Evolutionary conservation across 306 rosid genomes (phyloP), one percentile per base, ranked within the genome.

Genomic region (Quercus gilva): DNA sequence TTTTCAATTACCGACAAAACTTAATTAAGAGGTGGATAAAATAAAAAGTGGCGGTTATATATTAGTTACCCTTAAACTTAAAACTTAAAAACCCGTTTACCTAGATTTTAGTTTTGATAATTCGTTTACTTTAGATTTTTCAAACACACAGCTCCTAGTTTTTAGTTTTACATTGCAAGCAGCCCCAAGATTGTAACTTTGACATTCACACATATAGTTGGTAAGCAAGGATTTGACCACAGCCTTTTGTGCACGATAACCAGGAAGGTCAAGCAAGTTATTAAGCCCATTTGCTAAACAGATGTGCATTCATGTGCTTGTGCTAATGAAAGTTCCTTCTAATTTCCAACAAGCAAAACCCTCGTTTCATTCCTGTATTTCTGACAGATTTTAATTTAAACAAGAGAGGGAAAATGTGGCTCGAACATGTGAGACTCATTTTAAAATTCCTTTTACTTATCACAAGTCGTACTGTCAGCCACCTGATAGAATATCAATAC

Each of bases 241-340:
- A 49, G 53, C 17, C 45, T 8, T 41, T 41, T 12, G 33, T 9
- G 67, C 67, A 20, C 19, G 0, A 59, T 10, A 26, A 3, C 15
- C 67, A 8, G 67, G 17, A 59, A 60, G 29, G 31, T 68, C 25
- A 67, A 68, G 72, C 51, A 68, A 35, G 51, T 37, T 33, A 9
- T 3, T 29, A 18, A 67, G 13, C 11, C 13, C 26, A 21, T 10
- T 25, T 13, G 19, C 67, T 60, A 60, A 60, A 60, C 67, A 4
- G 5, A 60, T 23, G 67, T 60, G 18, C 17, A 41, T 41, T 9
- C 35, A 7, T 8, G 45, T 41, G 45, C 45, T 41, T 2, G 11
- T 41, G 45, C 45, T 41, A 37, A 71, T 82, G 91, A 91, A 88
- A 84, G 76, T 91, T 88, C 92, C 86, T 87, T 64, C 60, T 45